A percentile compares a stretch with the other conserved stretches of the same genome.
Conservation (phyloP, 768 basidiomycete genomes). For the Roridomyces roridus region DNA sequence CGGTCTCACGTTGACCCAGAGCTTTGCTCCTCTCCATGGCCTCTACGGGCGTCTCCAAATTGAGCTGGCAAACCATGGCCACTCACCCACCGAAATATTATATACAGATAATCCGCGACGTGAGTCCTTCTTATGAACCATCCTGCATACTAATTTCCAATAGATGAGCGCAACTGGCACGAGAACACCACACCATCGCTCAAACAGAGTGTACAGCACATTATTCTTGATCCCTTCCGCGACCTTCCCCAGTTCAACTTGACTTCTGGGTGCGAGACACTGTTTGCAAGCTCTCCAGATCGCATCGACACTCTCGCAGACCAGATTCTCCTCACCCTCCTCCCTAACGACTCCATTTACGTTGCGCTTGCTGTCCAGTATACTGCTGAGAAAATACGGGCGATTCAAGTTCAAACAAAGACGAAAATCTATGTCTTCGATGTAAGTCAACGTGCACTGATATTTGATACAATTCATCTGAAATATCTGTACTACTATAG, state of each 20-base stretch:
- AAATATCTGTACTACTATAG: no score
- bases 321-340: constrained; percentile 1
- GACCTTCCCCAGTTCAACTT: constrained; percentile 10
- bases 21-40: constrained; percentile 13
- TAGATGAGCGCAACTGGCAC: constrained; percentile 22
- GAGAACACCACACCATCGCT: constrained; percentile 16
- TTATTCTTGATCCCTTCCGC: constrained; percentile 14
- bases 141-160: background rate
- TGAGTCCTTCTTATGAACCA: constrained; percentile 1
- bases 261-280: no score
- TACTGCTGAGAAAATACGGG: background rate
- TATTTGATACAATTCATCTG: background rate
- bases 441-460: background rate
- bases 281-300: constrained; percentile 1
- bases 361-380: background rate
- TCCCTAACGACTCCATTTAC: background rate
- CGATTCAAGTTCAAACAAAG: background rate
- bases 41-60: constrained; percentile 9
- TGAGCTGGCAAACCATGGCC: constrained; percentile 13
- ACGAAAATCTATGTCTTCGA: background rate
- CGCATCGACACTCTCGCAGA: constrained; percentile 3
- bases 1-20: constrained; percentile 15
- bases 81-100: constrained; percentile 11
- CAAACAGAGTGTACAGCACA: constrained; percentile 15
- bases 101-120: constrained; percentile 25